Evolutionary conservation across 129 eudicot species (phyloP).

Genomic region (Scalesia atractyloides): DNA sequence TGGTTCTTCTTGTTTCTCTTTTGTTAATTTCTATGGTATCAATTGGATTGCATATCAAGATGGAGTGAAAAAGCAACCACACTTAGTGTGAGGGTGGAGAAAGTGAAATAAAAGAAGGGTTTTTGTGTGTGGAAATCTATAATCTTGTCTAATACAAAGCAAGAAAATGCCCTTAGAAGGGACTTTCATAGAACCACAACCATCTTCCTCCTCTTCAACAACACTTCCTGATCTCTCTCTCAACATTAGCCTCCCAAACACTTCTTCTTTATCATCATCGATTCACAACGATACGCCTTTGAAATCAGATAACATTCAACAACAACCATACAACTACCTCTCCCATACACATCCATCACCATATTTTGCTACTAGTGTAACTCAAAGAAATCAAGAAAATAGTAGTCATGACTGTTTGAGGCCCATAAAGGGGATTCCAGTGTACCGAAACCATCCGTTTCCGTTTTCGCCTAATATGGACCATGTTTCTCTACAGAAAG

Average conservation of each 20-base stretch:
- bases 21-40: conserved; percentile 38
- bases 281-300: conserved; percentile 8
- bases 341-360: conserved; percentile 56
- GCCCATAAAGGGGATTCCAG: conserved; percentile 92
- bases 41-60: conserved; percentile 32
- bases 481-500: conserved; percentile 44
- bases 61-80: conserved; percentile 22
- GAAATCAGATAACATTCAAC: conserved; percentile 33
- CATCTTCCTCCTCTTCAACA: conserved; percentile 51
- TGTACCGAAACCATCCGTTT: conserved; percentile 78
- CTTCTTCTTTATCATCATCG: conserved; percentile 13
- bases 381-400: conserved; percentile 35
- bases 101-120: conserved; percentile 37
- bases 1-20: conserved; percentile 34
- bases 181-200: conserved; percentile 57
- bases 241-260: conserved; percentile 79
- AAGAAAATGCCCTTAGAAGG: conserved; percentile 82
- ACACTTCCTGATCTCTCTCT: conserved; percentile 88
- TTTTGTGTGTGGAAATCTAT: conserved; percentile 22
- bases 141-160: conserved; percentile 29
- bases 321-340: conserved; percentile 46
- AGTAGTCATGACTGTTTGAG: conserved; percentile 39
- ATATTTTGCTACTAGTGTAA: conserved; percentile 9
- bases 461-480: conserved; percentile 63
- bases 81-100: conserved; percentile 31